A percentile compares a stretch with the other conserved stretches of the same genome.
These are phyloP conservation scores for Linnemannia elongata DNA, from an alignment of 192 early-diverging fungal genomes.

Conservation along the genomic window DNA sequence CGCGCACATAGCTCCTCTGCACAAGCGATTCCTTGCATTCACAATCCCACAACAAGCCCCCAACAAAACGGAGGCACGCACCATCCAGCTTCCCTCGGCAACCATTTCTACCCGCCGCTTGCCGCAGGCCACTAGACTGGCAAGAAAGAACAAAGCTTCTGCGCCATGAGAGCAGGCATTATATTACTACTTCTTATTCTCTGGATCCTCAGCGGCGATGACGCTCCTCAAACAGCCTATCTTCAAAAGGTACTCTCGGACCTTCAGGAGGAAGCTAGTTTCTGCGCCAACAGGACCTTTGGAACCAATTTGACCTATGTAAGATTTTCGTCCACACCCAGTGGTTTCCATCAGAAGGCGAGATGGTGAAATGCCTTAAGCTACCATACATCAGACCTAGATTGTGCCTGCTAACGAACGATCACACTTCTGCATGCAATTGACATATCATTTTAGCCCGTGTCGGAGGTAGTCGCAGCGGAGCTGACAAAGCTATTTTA, in stretches of 20 bases:
- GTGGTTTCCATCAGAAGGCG: background rate
- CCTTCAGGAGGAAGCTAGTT: constrained; percentile 50
- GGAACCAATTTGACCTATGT: constrained; percentile 60
- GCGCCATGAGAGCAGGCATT: constrained; percentile 37
- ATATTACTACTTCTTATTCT: constrained; percentile 55
- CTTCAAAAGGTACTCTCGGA: constrained; percentile 43
- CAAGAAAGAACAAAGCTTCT: constrained; percentile 1
- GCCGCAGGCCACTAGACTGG: background rate
- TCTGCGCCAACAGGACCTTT: constrained; percentile 60
- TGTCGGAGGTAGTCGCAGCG: constrained; percentile 27
- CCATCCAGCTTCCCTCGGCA: background rate
- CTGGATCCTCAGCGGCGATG: constrained; percentile 61
- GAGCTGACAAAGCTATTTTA: constrained; percentile 42
- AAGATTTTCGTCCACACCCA: constrained; percentile 3
- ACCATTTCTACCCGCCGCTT: background rate
- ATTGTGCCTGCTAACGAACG: background rate
- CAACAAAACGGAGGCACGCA: background rate
- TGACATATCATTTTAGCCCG: constrained; percentile 38
- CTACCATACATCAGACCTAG: background rate
- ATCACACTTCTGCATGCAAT: background rate
- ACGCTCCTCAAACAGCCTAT: constrained; percentile 39
- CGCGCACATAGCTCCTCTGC: background rate
- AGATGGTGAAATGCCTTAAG: background rate
- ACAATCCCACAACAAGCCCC: background rate
- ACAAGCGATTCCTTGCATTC: background rate